Base-by-base conservation (phyloP, 148 eudicot genomes). In the Oxyria digyna region DNA sequence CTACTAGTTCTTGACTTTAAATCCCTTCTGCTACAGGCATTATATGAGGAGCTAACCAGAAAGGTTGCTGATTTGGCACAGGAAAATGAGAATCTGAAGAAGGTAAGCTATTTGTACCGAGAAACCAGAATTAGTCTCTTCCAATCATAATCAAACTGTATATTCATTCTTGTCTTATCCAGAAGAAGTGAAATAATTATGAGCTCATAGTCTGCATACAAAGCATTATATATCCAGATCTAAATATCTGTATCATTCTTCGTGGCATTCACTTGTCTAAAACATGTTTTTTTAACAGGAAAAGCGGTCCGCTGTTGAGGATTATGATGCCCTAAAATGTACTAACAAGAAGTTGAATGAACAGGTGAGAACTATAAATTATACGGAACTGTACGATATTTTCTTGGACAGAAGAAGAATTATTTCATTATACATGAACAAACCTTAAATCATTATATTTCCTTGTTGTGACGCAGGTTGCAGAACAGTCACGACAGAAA, bases 1-100 rank as follows among this genome's bases (percentile, higher is more conserved):
- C 17, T 23, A 2, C 31, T 24, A 54, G 8, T 50, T 54, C 27
- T 54, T 5, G 27, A 54, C 15, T 54, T 12, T 17, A 14, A 14
- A 3, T 42, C 31, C 1, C n/a, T 42, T 62, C 11, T 57, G 11
- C 63, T 52, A 20, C 62, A 92, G 97, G 91, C 91, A 46, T 33
- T 81, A 21, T 74, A 81, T 67, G 87, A 79, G 68, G 93, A 87
- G 50, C 71, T 88, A 57, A 85, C 77, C 63, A 76, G 79, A 72
- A 87, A 80, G 77, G 90, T 93, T 65, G 77, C 77, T 2, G 76
- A 80, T 66, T 73, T 87, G 57, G 75, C 79, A 43, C 62, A 65
- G 0, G 96, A 92, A 75, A 92, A 89, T 69, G 87, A 78, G 42
- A 83, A 72, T 64, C 64, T 92, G 65, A 89, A 81, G 78, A 85